A percentile compares a stretch with the other conserved stretches of the same genome.
Conservation (phyloP, 768 basidiomycete genomes). For the Agaricus sinodeliciosus region DNA sequence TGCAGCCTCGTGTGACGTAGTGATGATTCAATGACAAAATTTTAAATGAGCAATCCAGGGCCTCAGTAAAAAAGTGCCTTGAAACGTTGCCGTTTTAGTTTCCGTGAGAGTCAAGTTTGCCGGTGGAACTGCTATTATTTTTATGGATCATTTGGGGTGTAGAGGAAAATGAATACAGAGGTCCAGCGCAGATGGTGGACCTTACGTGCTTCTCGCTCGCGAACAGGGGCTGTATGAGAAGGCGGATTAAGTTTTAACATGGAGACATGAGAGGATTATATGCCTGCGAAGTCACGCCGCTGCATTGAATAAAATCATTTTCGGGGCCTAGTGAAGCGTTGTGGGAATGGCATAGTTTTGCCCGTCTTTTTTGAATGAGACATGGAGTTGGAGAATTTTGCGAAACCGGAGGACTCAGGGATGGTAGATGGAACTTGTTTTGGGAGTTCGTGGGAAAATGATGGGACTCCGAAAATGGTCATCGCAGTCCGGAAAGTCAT, state of each 20-base stretch:
- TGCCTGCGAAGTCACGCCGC: not conserved
- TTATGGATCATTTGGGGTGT: conserved; percentile 5
- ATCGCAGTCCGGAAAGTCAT: not conserved
- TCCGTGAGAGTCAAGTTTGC: conserved; percentile 1
- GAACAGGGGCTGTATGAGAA: not conserved
- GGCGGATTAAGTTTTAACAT: not conserved
- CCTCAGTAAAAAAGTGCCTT: not conserved
- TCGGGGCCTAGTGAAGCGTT: not conserved
- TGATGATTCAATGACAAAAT: not conserved
- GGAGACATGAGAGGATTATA: not conserved
- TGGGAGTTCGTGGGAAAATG: conserved; percentile 6
- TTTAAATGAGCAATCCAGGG: not conserved
- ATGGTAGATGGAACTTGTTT: not conserved
- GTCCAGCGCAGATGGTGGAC: not conserved
- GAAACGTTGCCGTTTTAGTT: not conserved
- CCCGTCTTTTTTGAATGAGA: too few relatives aligned
- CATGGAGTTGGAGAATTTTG: too few relatives aligned
- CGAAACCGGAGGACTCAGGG: too few relatives aligned
- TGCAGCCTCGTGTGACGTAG: not conserved
- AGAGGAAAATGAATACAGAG: not conserved
- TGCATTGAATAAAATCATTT: not conserved
- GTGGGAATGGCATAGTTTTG: too few relatives aligned
- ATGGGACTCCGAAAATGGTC: conserved; percentile 4
- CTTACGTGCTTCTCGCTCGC: not conserved
- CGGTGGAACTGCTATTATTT: not conserved